Percentiles rank a stretch among this genome's conserved stretches.
Conservation (phyloP, 805 yeast genomes). For the Alloascoidea africana region DNA sequence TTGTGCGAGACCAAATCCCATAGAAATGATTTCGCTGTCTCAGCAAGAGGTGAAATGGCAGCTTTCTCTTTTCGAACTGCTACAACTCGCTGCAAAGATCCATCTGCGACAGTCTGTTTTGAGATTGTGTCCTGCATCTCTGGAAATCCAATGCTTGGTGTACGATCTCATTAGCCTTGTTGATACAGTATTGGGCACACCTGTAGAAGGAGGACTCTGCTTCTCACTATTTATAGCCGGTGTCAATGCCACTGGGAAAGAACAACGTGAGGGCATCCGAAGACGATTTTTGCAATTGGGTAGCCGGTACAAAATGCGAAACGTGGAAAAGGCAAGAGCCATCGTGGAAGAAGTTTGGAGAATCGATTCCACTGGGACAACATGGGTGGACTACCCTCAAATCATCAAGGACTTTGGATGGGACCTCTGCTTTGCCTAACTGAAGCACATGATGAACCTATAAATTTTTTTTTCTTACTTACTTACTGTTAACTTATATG, state of each 20-base stretch:
- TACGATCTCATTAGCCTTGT: conserved; percentile 38
- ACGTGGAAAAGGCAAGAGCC: conserved; percentile 28
- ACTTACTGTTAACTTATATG: no score
- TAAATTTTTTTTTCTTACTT: no score
- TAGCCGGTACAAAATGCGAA: conserved; percentile 53
- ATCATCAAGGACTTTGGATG: conserved; percentile 53
- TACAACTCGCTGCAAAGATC: conserved; percentile 52
- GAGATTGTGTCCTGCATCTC: conserved; percentile 39
- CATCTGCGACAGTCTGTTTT: conserved; percentile 54
- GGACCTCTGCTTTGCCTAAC: conserved; percentile 66
- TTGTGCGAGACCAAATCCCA: conserved; percentile 33
- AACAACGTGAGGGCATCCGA: conserved; percentile 37
- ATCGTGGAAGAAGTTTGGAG: conserved; percentile 26
- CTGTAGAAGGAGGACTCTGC: conserved; percentile 55
- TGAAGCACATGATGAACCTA: no score
- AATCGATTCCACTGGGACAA: conserved; percentile 32
- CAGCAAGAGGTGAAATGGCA: conserved; percentile 46
- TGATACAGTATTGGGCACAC: conserved; percentile 46
- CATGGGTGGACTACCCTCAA: conserved; percentile 58
- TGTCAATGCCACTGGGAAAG: conserved; percentile 39
- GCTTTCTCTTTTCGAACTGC: conserved; percentile 53
- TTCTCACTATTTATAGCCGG: conserved; percentile 75
- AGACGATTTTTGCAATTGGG: conserved; percentile 39
- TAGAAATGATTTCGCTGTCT: conserved; percentile 24
- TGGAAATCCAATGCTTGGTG: conserved; percentile 46